These are phyloP conservation scores for Fusarium poae DNA, from an alignment of 2,329 filamentous ascomycete species.

Conservation along the genomic window DNA sequence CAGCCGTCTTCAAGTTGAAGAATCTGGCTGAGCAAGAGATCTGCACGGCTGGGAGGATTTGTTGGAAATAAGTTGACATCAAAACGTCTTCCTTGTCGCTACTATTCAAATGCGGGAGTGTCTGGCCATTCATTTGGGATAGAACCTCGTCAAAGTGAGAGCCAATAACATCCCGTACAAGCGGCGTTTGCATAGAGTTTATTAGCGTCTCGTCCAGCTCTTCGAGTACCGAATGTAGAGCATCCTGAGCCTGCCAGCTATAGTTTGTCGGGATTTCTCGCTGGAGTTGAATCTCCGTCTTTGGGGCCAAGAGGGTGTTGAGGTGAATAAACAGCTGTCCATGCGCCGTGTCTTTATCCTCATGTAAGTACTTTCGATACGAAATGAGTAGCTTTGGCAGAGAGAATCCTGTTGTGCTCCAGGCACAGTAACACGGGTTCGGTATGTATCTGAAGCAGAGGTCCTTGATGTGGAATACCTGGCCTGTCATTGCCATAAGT, in stretches of 20 bases:
- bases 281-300: not conserved
- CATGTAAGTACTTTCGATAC: slow-evolving; percentile 2
- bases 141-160: slow-evolving; percentile 22
- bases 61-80: slow-evolving; percentile 17
- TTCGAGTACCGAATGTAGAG: slow-evolving; percentile 10
- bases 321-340: not conserved
- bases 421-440: slow-evolving; percentile 25
- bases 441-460: slow-evolving; percentile 31
- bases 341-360: not conserved
- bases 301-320: not conserved
- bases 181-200: fast-evolving
- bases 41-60: not conserved
- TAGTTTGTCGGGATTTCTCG: not conserved
- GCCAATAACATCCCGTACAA: not conserved
- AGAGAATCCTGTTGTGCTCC: slow-evolving; percentile 7
- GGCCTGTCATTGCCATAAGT: slow-evolving; percentile 21
- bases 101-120: not conserved
- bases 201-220: not conserved
- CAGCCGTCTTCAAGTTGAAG: slow-evolving; percentile 12
- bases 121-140: slow-evolving; percentile 8
- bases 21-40: not conserved
- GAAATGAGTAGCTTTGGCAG: not conserved
- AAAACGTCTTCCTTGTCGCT: slow-evolving; percentile 11
- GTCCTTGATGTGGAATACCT: slow-evolving; percentile 26
- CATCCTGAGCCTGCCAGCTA: slow-evolving; percentile 15